These are phyloP conservation scores for Claviceps citrina DNA, from an alignment of 2,329 filamentous ascomycete genomes.

Conservation along the genomic window DNA sequence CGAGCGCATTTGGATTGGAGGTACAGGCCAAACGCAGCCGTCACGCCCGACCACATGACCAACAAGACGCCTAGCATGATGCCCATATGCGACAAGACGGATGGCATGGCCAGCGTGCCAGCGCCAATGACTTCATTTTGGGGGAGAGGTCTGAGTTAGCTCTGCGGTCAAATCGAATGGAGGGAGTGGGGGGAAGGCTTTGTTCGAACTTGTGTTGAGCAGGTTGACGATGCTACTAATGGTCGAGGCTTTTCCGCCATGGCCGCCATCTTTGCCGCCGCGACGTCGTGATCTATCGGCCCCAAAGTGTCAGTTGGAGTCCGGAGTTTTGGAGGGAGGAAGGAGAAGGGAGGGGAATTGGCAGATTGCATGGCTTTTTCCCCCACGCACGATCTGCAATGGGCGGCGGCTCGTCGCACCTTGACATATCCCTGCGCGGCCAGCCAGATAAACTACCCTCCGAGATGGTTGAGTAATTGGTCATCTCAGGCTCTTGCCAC, in stretches of 20 bases:
- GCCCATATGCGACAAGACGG: constrained; percentile 88
- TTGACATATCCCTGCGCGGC: constrained; percentile 32
- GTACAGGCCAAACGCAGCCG: constrained; percentile 84
- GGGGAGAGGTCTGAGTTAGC: too few species aligned
- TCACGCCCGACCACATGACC: constrained; percentile 81
- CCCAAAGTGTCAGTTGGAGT: constrained; percentile 3
- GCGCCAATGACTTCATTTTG: constrained; percentile 90
- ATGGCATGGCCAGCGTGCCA: constrained; percentile 88
- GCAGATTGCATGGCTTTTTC: too few species aligned
- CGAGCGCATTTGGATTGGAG: constrained; percentile 84
- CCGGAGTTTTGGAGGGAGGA: too few species aligned
- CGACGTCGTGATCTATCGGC: constrained; percentile 37
- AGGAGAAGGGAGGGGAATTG: too few species aligned
- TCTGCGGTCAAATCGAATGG: neutral
- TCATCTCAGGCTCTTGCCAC: constrained; percentile 26
- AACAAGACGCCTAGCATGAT: constrained; percentile 70
- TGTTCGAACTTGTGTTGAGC: constrained; percentile 71
- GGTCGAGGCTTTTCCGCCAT: constrained; percentile 65
- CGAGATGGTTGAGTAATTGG: constrained; percentile 38
- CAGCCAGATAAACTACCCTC: constrained; percentile 27
- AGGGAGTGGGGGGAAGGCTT: neutral
- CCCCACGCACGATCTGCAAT: neutral
- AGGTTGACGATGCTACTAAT: constrained; percentile 87
- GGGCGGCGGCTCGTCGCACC: constrained; percentile 19
- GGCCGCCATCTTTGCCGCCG: constrained; percentile 54